Percentiles rank a stretch among this genome's conserved stretches.
These are phyloP conservation scores for Pseudogymnoascus sp. DNA, from an alignment of 2,329 filamentous ascomycete genomes.

Conservation along the genomic window DNA sequence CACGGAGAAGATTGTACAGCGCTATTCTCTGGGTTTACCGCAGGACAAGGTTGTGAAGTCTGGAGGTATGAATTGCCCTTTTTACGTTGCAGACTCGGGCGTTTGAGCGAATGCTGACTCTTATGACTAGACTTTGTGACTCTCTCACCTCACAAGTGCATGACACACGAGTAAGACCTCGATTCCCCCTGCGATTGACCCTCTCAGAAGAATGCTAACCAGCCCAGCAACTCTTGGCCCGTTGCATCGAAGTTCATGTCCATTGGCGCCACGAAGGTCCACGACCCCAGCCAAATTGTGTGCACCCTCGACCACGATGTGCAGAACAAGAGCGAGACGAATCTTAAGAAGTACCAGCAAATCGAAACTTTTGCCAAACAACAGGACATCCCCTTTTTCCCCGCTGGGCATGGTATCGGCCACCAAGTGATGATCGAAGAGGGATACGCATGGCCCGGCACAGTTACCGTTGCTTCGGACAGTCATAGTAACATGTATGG, in stretches of 20 bases:
- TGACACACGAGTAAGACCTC: slow-evolving; percentile 60
- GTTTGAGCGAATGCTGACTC: background rate
- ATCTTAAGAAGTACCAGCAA: slow-evolving; percentile 71
- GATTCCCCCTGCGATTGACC: background rate
- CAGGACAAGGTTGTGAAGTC: slow-evolving; percentile 64
- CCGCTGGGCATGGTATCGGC: slow-evolving; percentile 71
- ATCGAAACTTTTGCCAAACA: slow-evolving; percentile 75
- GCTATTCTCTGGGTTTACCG: slow-evolving; percentile 66
- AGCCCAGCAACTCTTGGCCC: slow-evolving; percentile 58
- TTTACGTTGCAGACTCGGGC: background rate
- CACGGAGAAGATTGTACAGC: slow-evolving; percentile 87
- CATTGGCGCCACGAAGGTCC: slow-evolving; percentile 66
- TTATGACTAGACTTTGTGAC: slow-evolving; percentile 65
- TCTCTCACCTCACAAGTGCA: slow-evolving; percentile 60
- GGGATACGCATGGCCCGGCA: slow-evolving; percentile 76
- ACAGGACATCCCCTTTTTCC: slow-evolving; percentile 71
- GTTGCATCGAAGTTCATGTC: slow-evolving; percentile 71
- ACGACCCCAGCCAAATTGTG: slow-evolving; percentile 65
- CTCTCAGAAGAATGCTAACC: background rate
- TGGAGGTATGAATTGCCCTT: slow-evolving; percentile 36
- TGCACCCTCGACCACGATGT: slow-evolving; percentile 85
- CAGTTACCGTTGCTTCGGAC: slow-evolving; percentile 69
- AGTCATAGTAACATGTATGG: slow-evolving; percentile 78
- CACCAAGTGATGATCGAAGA: slow-evolving; percentile 91
- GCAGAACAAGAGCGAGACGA: slow-evolving; percentile 69